Conservation (phyloP, 2,329 filamentous ascomycete species). For the Pseudocercospora musae region DNA sequence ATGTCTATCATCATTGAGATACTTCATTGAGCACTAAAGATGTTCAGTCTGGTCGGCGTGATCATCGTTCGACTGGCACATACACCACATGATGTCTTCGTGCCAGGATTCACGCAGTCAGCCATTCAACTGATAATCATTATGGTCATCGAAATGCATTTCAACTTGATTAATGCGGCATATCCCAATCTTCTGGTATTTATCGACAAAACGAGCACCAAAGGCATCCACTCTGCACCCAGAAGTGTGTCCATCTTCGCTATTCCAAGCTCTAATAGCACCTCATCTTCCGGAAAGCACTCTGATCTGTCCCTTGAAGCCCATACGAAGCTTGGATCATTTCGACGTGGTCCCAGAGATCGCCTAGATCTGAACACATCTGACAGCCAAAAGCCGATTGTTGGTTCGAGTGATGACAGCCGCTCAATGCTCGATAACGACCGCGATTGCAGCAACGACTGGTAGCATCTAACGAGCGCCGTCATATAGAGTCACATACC, state of each 20-base stretch:
- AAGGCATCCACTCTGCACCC: neutral
- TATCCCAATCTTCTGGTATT: constrained; percentile 6
- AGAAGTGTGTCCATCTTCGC: neutral
- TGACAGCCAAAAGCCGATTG: neutral
- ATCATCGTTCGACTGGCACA: neutral
- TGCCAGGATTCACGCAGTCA: neutral
- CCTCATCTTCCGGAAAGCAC: neutral
- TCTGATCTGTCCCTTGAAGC: neutral
- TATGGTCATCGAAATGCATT: constrained; percentile 5
- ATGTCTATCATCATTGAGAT: neutral
- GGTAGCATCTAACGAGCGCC: neutral
- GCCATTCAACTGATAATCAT: neutral
- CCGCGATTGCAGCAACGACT: neutral
- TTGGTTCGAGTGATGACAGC: neutral
- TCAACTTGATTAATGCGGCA: constrained; percentile 5
- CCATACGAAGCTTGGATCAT: neutral
- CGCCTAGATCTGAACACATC: neutral
- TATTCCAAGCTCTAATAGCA: neutral
- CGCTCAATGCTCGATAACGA: neutral
- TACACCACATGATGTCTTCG: neutral
- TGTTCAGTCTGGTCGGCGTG: neutral
- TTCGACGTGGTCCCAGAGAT: neutral
- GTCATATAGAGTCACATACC: neutral
- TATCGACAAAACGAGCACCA: constrained; percentile 3
- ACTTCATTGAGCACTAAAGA: neutral